phyloP scores from a whole-genome alignment of 371 early-diverging fungal genomes.

The Smittium mucronatum region DNA sequence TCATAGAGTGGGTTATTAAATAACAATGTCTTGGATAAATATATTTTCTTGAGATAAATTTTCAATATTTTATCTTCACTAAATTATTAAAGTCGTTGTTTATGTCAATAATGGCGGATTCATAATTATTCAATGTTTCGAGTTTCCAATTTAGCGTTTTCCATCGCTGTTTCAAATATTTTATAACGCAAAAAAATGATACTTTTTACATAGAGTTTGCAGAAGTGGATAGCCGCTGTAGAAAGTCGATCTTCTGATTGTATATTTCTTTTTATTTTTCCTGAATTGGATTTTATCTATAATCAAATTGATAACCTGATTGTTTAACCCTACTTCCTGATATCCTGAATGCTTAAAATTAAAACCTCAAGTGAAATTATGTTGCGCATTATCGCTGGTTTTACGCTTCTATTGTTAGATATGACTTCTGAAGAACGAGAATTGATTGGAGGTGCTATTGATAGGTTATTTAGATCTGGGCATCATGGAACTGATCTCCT shows the following conservation, averaged over 20 bases:
- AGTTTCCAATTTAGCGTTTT: neutral
- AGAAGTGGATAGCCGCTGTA: neutral
- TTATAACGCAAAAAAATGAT: neutral
- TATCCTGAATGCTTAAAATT: neutral
- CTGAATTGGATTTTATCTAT: neutral
- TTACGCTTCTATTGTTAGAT: neutral
- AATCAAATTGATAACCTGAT: neutral
- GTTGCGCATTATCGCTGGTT: neutral
- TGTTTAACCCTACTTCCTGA: neutral
- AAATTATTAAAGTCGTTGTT: neutral
- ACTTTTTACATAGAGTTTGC: neutral
- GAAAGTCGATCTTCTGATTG: neutral
- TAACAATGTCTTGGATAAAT: neutral
- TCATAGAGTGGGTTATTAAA: constrained; percentile 8
- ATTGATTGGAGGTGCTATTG: neutral
- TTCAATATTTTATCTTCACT: neutral
- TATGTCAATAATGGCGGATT: constrained; percentile 1
- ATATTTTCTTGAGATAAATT: neutral
- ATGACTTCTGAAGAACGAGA: neutral
- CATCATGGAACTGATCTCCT: neutral
- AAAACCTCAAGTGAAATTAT: neutral
- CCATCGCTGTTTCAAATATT: neutral
- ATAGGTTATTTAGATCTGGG: neutral
- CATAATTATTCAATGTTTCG: neutral
- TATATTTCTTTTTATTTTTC: neutral